Evolutionary conservation across 495 filamentous ascomycete genomes (phyloP).

Genomic region (Aspergillus nidulans): DNA sequence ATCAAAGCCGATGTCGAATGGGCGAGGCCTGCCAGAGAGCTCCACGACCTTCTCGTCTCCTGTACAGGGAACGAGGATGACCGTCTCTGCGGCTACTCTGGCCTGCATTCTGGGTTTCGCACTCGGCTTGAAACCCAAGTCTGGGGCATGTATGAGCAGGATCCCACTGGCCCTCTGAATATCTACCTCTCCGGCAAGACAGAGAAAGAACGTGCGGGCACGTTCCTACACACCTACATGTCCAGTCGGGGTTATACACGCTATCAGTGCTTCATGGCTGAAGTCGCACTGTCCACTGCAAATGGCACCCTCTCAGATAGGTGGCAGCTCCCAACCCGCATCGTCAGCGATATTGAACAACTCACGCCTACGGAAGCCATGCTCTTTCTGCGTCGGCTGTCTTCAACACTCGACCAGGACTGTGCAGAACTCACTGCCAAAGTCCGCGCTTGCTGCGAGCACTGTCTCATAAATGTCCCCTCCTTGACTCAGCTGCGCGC

Average conservation of each 20-base stretch:
- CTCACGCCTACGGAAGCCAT: conserved; percentile 39
- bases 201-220: conserved; percentile 8
- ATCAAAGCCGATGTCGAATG: background rate
- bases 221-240: conserved; percentile 37
- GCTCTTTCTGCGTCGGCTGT: conserved; percentile 25
- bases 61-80: conserved; percentile 11
- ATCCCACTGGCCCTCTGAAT: conserved; percentile 6
- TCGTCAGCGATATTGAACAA: conserved; percentile 36
- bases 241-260: conserved; percentile 33
- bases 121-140: conserved; percentile 14
- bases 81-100: conserved; percentile 10
- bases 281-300: conserved; percentile 28
- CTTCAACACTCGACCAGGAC: conserved; percentile 4
- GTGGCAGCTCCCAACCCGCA: conserved; percentile 26
- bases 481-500: conserved; percentile 8
- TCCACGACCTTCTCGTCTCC: conserved; percentile 8
- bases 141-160: conserved; percentile 14
- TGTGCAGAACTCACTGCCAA: conserved; percentile 7
- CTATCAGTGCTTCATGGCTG: conserved; percentile 41
- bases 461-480: conserved; percentile 14
- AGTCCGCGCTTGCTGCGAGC: conserved; percentile 14
- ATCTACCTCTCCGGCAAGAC: conserved; percentile 14
- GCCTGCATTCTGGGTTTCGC: conserved; percentile 16
- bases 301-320: conserved; percentile 12
- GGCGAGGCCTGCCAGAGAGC: background rate